Base-by-base conservation (phyloP, 2,329 filamentous ascomycete species). In the Ceratocystis diversiconidia region DNA sequence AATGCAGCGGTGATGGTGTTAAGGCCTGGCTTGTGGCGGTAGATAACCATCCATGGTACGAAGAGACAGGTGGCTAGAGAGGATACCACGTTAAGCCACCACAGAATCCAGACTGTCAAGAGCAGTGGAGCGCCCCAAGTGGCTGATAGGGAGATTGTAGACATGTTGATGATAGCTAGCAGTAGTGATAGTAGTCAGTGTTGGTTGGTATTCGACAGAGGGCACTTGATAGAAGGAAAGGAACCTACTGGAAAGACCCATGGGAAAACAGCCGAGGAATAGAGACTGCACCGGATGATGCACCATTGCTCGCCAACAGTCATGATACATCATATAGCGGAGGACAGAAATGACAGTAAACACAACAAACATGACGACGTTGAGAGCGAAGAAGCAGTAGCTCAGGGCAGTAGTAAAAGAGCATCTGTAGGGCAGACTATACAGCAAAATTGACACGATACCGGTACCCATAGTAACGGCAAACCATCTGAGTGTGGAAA, bases 301-400 rank as follows among this genome's bases (percentile, higher is more conserved):
- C 44, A 89, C 79, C 85, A 90, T 87, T n/a, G 80, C 82, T 0
- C 67, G 70, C 80, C 85, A 89, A 41, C 88, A 84, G 66, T 81
- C 78, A 0, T 85, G 86, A 70, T 87, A 89, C 1, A 88, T 70
- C 0, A 76, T 75, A 70, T 89, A 90, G 3, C 87, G 80, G 2
- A 86, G 71, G 1, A 83, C 66, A 0, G 82, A 85, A 60, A 86
- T 78, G 5, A 74, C 67, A 22, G 79, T 73, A 65, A 85, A 85
- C 28, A 78, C 69, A 3, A 74, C 67, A 70, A 89, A 89, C 5
- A 89, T 75, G 3, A 77, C 46, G 10, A 81, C 72, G 70, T 88
- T 88, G 19, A 87, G 75, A 3, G 74, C 73, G 70, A 88, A 87
- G 71, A 88, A 81, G 63, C 79, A 70, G 60, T 84, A 79, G 0